These are phyloP conservation scores for Hypoxylon lienhwacheense DNA, from an alignment of 495 filamentous ascomycete genomes.

Conservation along the genomic window DNA sequence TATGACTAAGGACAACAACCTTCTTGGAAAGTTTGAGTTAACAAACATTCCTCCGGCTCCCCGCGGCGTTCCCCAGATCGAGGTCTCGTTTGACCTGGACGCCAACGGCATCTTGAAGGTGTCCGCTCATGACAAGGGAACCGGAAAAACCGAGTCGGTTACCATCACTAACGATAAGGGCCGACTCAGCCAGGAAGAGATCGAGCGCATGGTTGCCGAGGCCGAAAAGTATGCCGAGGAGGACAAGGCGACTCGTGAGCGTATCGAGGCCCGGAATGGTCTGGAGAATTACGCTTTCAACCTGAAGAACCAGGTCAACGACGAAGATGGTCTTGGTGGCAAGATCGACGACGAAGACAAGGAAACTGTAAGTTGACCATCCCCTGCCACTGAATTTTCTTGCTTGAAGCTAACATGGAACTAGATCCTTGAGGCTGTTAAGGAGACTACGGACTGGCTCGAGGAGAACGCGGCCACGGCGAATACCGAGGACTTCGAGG, in stretches of 20 bases:
- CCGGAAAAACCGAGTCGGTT: constrained; percentile 93
- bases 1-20: constrained; percentile 96
- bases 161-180: constrained; percentile 99
- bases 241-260: constrained; percentile 94
- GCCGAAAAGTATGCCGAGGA: constrained; percentile 98
- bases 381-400: not conserved
- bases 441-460: constrained; percentile 96
- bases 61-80: constrained; percentile 95
- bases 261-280: constrained; percentile 92
- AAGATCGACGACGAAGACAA: constrained; percentile 99
- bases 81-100: constrained; percentile 96
- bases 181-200: constrained; percentile 92
- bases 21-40: constrained; percentile 96
- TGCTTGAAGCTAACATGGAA: constrained; percentile 25
- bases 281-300: constrained; percentile 97
- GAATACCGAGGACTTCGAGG: constrained; percentile 90
- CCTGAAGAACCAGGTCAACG: constrained; percentile 98
- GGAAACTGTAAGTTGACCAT: constrained; percentile 68
- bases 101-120: constrained; percentile 98
- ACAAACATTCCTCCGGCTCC: constrained; percentile 93
- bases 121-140: constrained; percentile 92
- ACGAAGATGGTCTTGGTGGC: constrained; percentile 93
- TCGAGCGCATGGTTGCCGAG: constrained; percentile 96
- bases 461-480: constrained; percentile 92
- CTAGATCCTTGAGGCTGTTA: constrained; percentile 89